Evolutionary conservation across 2,329 filamentous ascomycete genomes (phyloP).

Genomic region (Colletotrichum viniferum): DNA sequence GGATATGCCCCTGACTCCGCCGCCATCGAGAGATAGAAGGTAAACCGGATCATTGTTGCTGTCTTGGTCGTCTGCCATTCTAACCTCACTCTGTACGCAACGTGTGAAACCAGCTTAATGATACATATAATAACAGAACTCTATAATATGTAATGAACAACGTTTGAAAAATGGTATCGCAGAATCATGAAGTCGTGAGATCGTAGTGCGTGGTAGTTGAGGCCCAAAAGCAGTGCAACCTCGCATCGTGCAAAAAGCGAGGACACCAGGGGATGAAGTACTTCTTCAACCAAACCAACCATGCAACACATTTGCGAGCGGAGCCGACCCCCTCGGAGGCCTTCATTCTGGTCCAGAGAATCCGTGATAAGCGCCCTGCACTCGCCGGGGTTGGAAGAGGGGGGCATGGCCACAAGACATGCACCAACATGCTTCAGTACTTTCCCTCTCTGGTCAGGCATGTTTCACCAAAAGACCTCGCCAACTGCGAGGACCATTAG

Average conservation of each 20-base stretch:
- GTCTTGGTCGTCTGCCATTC: neutral
- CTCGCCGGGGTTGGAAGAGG: neutral
- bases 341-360: neutral
- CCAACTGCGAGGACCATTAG: neutral
- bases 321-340: neutral
- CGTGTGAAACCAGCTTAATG: neutral
- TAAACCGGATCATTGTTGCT: neutral
- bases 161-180: neutral
- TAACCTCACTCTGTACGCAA: neutral
- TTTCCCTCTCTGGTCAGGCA: neutral
- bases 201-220: neutral
- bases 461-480: neutral
- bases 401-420: neutral
- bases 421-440: neutral
- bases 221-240: neutral
- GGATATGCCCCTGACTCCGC: constrained; percentile 22
- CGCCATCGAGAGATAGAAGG: constrained; percentile 12
- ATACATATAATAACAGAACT: neutral
- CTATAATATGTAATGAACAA: neutral
- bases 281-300: neutral
- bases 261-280: neutral
- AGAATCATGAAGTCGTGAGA: neutral
- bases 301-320: neutral
- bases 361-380: neutral
- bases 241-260: no score